Evolutionary conservation across 2,329 filamentous ascomycete species (phyloP), one percentile per base, ranked within the genome.

Genomic region (Alternaria infectoria): DNA sequence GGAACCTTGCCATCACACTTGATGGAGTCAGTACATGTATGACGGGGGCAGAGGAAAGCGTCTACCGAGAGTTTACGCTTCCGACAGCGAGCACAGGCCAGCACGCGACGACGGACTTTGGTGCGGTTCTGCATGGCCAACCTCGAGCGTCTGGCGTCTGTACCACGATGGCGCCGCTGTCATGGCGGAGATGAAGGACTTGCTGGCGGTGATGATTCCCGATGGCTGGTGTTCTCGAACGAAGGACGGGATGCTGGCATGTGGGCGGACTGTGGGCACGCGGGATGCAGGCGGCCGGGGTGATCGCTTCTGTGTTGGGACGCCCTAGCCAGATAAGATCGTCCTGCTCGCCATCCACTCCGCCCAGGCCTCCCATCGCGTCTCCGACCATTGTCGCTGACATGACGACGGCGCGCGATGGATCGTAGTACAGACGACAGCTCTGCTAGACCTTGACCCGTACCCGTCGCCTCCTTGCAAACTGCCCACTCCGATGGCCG

Each of bases 1-100:
- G 77, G 77, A 21, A 78, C 74, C 50, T 78, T 77, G 63, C 74
- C 74, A 63, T 79, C 77, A 62, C 77, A 79, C 76, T 79, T 52
- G 61, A 44, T 26, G 26, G 40, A 51, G 57, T 63, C 32, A 63
- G 61, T 36, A 55, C 47, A 60, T 44, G 43, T 17, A 54, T 44
- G 52, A 28, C 56, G 50, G 13, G 17, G 23, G 44, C n/a, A 47
- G 21, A 54, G 51, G 51, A 55, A 43, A 59, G 44, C n/a, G 47
- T 47, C 30, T 65, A 79, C 76, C 71, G 75, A 74, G 61, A 79
- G 75, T 66, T 77, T 77, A 52, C 77, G 70, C 65, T 76, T 78
- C 40, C 77, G 68, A 64, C 77, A 79, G 61, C 77, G 72, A 12
- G 77, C 77, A 63, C 77, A 79, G 49, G 77, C 77, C 45, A 79